Base-by-base conservation (phyloP, 2,329 filamentous ascomycete species). In the Ceratocystis ficicola region DNA sequence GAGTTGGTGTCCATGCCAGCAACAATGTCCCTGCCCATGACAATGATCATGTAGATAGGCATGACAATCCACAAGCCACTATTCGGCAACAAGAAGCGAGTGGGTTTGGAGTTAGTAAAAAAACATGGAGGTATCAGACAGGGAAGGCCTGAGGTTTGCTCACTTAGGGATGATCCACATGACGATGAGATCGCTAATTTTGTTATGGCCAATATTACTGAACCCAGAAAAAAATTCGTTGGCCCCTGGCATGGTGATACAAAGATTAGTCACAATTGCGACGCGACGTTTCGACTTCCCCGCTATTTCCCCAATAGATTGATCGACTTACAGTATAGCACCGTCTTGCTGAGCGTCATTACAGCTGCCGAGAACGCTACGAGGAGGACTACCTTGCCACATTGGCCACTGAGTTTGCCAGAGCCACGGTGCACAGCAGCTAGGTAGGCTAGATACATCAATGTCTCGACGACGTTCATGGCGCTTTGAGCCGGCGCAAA, bases 401-500 rank as follows among this genome's bases (percentile, higher is more conserved):
- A 67, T 0, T 77, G 71, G 0, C 82, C 82, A 0, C 68, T 72
- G 2, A 83, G 74, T 69, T 70, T 72, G 10, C 67, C 70, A 12
- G 69, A 70, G 5, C 50, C 71, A n/a, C 69, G 70, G 48, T 68
- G 64, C 72, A 69, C 65, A 63, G 70, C 64, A 68, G 70, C 72
- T 72, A 77, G 71, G 85, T 93, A 75, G 76, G 78, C 65, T 76
- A 74, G 41, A 73, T 92, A 93, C 71, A 86, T 79, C 44, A 77
- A 66, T 2, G 83, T 85, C 79, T 94, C 89, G 65, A 89, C 70
- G 5, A 83, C 74, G 72, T 93, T 94, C 69, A 92, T 73, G 5
- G 78, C 71, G 32, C 81, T 82, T 79, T 95, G 90, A 46, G 90
- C 89, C 52, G 81, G 83, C 0, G 88, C 89, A 76, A 95, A 96